These are phyloP conservation scores for Parascedosporium putredinis DNA, from an alignment of 2,329 filamentous ascomycete genomes.

Conservation along the genomic window DNA sequence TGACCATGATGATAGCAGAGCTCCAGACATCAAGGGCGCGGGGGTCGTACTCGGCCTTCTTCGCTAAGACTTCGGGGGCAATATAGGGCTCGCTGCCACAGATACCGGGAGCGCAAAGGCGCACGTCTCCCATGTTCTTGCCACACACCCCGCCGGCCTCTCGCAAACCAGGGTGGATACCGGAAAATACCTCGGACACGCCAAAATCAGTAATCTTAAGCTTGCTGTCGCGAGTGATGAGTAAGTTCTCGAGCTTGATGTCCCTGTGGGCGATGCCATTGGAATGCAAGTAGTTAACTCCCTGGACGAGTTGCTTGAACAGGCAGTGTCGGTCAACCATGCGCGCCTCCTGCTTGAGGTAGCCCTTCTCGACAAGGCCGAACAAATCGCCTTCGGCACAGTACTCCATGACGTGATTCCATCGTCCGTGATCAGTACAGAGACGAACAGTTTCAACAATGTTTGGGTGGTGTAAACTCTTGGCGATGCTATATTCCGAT, in stretches of 20 bases:
- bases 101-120: slow-evolving; percentile 66
- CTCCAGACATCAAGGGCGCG: slow-evolving; percentile 79
- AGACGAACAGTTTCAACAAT: slow-evolving; percentile 72
- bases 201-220: slow-evolving; percentile 91
- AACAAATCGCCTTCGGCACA: slow-evolving; percentile 76
- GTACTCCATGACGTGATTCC: slow-evolving; percentile 92
- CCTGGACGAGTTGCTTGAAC: slow-evolving; percentile 81
- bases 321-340: slow-evolving; percentile 65
- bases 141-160: slow-evolving; percentile 65
- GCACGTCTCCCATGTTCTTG: slow-evolving; percentile 58
- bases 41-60: slow-evolving; percentile 57
- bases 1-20: slow-evolving; percentile 72
- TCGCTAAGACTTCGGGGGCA: slow-evolving; percentile 70
- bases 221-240: slow-evolving; percentile 68
- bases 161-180: slow-evolving; percentile 68
- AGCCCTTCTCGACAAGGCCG: slow-evolving; percentile 59
- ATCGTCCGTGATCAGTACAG: slow-evolving; percentile 63
- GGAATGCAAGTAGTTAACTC: slow-evolving; percentile 69
- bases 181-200: slow-evolving; percentile 75
- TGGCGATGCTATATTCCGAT: slow-evolving; percentile 80
- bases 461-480: slow-evolving; percentile 76
- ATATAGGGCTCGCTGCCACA: slow-evolving; percentile 82
- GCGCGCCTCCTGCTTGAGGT: slow-evolving; percentile 54
- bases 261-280: slow-evolving; percentile 85
- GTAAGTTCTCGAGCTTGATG: slow-evolving; percentile 80